Percentiles rank a stretch among this genome's conserved stretches.
phyloP scores from a whole-genome alignment of 2,329 filamentous ascomycete species.

The Aspergillus pseudonomiae region DNA sequence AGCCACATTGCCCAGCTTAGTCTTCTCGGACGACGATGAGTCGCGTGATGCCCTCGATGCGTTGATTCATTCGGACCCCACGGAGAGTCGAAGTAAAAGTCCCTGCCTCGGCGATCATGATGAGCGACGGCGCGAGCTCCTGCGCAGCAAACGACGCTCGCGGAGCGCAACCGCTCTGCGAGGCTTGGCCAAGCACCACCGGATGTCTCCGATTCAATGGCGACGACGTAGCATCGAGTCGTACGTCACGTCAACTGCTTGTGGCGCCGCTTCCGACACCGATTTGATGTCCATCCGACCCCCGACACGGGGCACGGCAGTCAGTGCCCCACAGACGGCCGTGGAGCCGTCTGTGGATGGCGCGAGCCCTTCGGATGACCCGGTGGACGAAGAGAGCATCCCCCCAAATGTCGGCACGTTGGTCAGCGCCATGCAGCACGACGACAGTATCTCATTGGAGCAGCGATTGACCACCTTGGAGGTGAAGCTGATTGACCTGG shows the following conservation, averaged over 20 bases:
- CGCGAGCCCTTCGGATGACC: constrained; percentile 16
- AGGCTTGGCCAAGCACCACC: constrained; percentile 37
- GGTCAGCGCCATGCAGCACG: constrained; percentile 43
- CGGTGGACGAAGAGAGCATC: constrained; percentile 26
- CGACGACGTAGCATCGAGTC: constrained; percentile 45
- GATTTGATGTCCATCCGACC: constrained; percentile 27
- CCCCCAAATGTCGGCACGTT: constrained; percentile 43
- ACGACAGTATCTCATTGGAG: constrained; percentile 45
- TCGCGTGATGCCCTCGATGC: constrained; percentile 34
- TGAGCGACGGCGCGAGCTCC: constrained; percentile 22
- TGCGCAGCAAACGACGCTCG: constrained; percentile 46
- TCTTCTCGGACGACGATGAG: constrained; percentile 47
- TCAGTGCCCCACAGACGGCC: constrained; percentile 27
- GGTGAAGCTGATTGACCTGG: constrained; percentile 54
- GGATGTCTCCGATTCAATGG: constrained; percentile 46
- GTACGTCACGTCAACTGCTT: constrained; percentile 39
- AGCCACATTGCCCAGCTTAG: constrained; percentile 49
- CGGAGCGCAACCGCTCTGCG: constrained; percentile 48
- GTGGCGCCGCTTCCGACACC: constrained; percentile 32
- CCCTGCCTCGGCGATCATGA: constrained; percentile 17
- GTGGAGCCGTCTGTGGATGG: constrained; percentile 25
- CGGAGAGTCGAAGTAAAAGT: constrained; percentile 10
- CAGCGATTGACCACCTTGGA: constrained; percentile 53
- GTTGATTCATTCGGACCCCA: constrained; percentile 24
- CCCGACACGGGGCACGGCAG: constrained; percentile 33